Evolutionary conservation across 148 eudicot genomes (phyloP).

Genomic region (Polygonum aviculare): DNA sequence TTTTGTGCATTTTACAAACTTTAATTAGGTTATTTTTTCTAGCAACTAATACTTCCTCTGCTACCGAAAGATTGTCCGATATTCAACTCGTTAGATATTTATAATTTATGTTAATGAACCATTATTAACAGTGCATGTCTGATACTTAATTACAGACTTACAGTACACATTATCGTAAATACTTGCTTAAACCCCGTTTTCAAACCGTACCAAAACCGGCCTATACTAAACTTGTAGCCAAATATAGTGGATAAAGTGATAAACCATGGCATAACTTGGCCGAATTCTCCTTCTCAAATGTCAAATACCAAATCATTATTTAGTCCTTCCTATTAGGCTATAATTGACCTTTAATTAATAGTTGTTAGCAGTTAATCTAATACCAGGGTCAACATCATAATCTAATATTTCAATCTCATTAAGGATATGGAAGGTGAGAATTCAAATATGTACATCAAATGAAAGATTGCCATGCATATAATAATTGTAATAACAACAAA

Average conservation of each 20-base stretch:
- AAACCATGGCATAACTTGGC: background rate
- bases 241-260: conserved; percentile 1
- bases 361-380: background rate
- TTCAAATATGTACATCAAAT: background rate
- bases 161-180: background rate
- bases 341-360: background rate
- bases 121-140: background rate
- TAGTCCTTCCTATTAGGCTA: background rate
- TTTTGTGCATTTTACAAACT: too few relatives aligned
- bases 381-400: background rate
- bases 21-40: too few relatives aligned
- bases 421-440: background rate
- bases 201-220: conserved; percentile 6
- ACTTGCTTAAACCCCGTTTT: background rate
- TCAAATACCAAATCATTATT: conserved; percentile 6
- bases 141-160: background rate
- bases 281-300: background rate
- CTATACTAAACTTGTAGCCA: background rate
- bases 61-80: too few relatives aligned
- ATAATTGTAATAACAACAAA: background rate
- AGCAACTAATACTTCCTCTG: background rate
- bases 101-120: background rate
- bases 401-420: background rate
- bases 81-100: background rate
- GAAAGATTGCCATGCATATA: background rate